Evolutionary conservation across 805 yeast genomes (phyloP).

Genomic region (Saturnispora quitensis): DNA sequence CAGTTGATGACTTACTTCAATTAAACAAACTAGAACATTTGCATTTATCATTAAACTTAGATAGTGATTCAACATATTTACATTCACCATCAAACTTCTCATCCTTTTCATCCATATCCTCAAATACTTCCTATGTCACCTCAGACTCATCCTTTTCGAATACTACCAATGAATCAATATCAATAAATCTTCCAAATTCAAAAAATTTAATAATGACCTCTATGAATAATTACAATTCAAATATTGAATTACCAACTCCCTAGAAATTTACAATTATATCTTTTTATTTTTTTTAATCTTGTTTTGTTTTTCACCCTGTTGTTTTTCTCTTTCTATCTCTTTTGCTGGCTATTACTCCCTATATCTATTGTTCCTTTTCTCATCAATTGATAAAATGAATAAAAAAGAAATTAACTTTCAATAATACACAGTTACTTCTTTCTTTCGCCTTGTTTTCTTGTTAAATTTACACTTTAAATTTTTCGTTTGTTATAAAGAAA

Average conservation of each 20-base stretch:
- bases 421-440: background rate
- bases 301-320: background rate
- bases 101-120: conserved; percentile 25
- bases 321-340: background rate
- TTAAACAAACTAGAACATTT: background rate
- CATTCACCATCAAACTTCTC: conserved; percentile 24
- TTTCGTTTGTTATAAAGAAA: background rate
- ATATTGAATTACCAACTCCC: background rate
- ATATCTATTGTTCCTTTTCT: background rate
- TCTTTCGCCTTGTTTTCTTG: background rate
- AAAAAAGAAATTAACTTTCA: background rate
- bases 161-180: background rate
- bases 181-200: background rate
- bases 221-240: background rate
- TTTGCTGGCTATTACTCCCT: background rate
- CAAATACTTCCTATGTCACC: conserved; percentile 25
- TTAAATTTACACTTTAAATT: background rate
- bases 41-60: conserved; percentile 9
- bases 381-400: background rate
- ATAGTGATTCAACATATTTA: background rate
- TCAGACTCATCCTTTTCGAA: conserved; percentile 2
- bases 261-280: background rate
- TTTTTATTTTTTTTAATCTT: too few relatives aligned
- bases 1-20: background rate
- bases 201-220: background rate